Conservation (phyloP, 2,329 filamentous ascomycete genomes). For the Immersiporthe knoxdaviesiana region DNA sequence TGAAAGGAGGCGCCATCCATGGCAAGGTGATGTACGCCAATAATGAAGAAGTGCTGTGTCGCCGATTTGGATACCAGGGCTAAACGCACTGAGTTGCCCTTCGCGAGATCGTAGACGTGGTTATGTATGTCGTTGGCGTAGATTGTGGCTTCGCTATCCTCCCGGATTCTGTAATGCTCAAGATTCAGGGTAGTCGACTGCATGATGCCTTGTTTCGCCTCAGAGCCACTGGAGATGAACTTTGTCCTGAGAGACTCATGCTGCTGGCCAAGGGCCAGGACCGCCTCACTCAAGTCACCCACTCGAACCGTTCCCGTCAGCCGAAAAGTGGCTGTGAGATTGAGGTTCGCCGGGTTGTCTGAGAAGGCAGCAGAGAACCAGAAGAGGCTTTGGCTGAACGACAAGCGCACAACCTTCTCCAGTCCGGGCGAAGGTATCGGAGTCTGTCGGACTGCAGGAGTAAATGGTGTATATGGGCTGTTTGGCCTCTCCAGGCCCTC, state of each 20-base stretch:
- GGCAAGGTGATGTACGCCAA: slow-evolving; percentile 32
- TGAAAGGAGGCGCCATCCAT: slow-evolving; percentile 12
- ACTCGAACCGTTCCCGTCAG: slow-evolving; percentile 37
- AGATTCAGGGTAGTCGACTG: slow-evolving; percentile 34
- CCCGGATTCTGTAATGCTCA: slow-evolving; percentile 31
- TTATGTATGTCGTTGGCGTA: slow-evolving; percentile 30
- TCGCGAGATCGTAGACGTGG: slow-evolving; percentile 43
- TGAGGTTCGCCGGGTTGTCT: slow-evolving; percentile 44
- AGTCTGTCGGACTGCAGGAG: too few relatives aligned
- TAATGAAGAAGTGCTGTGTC: slow-evolving; percentile 44
- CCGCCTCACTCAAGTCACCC: too few relatives aligned
- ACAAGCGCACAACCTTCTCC: too few relatives aligned
- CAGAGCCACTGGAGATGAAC: too few relatives aligned
- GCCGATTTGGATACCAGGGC: slow-evolving; percentile 40
- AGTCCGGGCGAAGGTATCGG: too few relatives aligned
- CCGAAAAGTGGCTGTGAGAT: slow-evolving; percentile 39
- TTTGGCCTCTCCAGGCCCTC: too few relatives aligned
- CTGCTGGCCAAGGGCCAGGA: too few relatives aligned
- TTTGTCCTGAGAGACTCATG: too few relatives aligned
- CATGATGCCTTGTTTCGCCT: too few relatives aligned
- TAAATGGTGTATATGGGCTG: too few relatives aligned
- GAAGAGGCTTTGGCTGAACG: slow-evolving; percentile 43
- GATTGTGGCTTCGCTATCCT: slow-evolving; percentile 24
- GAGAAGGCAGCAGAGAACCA: slow-evolving; percentile 39
- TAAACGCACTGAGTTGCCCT: slow-evolving; percentile 40